These are phyloP conservation scores for Yueomyces sp. DNA, from an alignment of 1,139 yeast species.

Conservation along the genomic window DNA sequence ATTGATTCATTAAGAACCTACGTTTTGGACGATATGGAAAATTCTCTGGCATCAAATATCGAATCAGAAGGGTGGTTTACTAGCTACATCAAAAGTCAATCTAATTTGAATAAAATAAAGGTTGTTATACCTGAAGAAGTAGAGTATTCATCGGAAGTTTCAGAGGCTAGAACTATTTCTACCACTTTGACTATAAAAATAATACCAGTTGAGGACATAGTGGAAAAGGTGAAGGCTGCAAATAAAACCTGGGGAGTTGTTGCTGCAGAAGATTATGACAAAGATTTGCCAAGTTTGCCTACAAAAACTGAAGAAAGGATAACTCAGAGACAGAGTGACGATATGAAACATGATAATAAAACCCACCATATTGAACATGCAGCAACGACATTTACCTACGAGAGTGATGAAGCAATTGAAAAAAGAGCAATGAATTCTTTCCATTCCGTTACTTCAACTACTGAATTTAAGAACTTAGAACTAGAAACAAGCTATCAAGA, in stretches of 20 bases:
- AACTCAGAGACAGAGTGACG: no score
- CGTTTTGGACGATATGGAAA: no score
- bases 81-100: no score
- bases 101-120: neutral
- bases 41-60: no score
- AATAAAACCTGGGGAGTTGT: conserved; percentile 5
- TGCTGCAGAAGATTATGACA: conserved; percentile 2
- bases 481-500: no score
- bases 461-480: no score
- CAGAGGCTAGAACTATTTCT: neutral
- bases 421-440: no score
- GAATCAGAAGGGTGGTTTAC: no score
- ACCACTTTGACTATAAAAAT: conserved; percentile 1
- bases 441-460: no score
- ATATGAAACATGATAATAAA: no score
- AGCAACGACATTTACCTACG: neutral
- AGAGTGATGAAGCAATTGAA: neutral
- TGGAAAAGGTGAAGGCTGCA: conserved; percentile 3
- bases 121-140: conserved; percentile 1
- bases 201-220: neutral
- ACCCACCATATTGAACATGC: neutral
- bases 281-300: conserved; percentile 1
- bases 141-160: conserved; percentile 1
- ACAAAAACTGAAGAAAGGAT: neutral
- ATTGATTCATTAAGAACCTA: no score